These are phyloP conservation scores for Camellia granthamiana DNA, from an alignment of 148 eudicot species.

Conservation along the genomic window DNA sequence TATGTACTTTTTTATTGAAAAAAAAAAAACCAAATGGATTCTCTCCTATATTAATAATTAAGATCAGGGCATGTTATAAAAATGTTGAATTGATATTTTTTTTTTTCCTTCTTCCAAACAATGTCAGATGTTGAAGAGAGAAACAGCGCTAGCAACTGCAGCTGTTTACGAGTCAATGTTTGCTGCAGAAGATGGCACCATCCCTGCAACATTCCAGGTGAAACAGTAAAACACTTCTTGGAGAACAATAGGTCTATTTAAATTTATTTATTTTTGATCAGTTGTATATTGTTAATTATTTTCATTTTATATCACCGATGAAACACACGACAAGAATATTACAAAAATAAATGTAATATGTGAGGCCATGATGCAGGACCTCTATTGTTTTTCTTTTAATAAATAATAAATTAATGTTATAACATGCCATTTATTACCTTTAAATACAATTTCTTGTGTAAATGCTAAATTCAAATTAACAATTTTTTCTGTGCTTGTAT, in stretches of 20 bases:
- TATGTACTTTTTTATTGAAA: no score
- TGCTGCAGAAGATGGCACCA: constrained; percentile 90
- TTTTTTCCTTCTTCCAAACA: background rate
- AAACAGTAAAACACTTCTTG: background rate
- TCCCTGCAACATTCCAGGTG: constrained; percentile 98
- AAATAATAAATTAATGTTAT: no score
- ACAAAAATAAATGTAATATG: background rate
- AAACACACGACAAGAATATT: background rate
- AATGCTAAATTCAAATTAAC: no score
- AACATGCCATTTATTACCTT: background rate
- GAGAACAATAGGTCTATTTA: background rate
- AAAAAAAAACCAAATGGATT: no score
- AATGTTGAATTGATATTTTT: constrained; percentile 13
- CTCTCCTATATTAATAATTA: background rate
- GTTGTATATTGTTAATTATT: background rate
- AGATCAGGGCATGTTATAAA: background rate
- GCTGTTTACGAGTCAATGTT: constrained; percentile 95
- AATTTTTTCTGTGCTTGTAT: background rate
- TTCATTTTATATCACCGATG: background rate
- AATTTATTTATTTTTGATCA: background rate
- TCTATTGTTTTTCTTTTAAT: background rate
- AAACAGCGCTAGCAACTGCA: constrained; percentile 93
- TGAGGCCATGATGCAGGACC: background rate
- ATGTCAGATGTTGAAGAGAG: constrained; percentile 71
- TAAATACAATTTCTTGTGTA: background rate